Evolutionary conservation across 176 grass and related monocot genomes (phyloP).

Genomic region (Otatea glauca): DNA sequence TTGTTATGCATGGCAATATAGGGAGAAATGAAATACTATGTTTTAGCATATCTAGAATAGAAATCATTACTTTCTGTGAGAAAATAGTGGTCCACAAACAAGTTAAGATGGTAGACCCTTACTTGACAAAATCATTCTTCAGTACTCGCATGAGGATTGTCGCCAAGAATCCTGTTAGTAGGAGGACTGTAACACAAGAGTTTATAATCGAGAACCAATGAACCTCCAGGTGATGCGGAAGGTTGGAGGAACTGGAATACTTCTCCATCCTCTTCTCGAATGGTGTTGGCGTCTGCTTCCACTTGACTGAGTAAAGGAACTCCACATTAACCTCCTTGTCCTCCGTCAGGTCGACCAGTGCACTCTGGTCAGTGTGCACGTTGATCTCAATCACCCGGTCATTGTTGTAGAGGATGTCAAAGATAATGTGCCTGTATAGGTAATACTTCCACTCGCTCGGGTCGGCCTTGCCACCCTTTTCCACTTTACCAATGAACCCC

Average conservation of each 20-base stretch:
- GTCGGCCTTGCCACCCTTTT: constrained; percentile 67
- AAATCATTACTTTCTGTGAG: neutral
- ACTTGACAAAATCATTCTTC: constrained; percentile 99
- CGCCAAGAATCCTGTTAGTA: constrained; percentile 87
- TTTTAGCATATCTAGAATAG: neutral
- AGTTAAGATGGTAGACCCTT: constrained; percentile 33
- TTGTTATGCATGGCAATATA: neutral
- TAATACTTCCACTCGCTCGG: constrained; percentile 80
- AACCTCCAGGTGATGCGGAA: constrained; percentile 86
- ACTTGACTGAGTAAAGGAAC: constrained; percentile 85
- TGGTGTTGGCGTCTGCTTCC: constrained; percentile 78
- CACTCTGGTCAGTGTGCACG: constrained; percentile 72
- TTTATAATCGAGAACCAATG: constrained; percentile 99
- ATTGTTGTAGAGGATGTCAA: constrained; percentile 77
- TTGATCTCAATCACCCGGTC: constrained; percentile 88
- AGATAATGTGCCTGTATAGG: constrained; percentile 92
- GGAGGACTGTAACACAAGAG: constrained; percentile 89
- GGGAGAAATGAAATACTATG: neutral
- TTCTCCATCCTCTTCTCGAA: constrained; percentile 98
- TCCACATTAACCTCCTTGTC: constrained; percentile 74
- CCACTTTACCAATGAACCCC: constrained; percentile 96
- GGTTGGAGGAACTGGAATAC: constrained; percentile 81
- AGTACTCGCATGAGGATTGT: constrained; percentile 97
- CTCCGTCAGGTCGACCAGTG: constrained; percentile 77
- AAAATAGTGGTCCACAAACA: neutral